Evolutionary conservation across 495 filamentous ascomycete genomes (phyloP).

Genomic region (Friedmanniomyces endolithicus): DNA sequence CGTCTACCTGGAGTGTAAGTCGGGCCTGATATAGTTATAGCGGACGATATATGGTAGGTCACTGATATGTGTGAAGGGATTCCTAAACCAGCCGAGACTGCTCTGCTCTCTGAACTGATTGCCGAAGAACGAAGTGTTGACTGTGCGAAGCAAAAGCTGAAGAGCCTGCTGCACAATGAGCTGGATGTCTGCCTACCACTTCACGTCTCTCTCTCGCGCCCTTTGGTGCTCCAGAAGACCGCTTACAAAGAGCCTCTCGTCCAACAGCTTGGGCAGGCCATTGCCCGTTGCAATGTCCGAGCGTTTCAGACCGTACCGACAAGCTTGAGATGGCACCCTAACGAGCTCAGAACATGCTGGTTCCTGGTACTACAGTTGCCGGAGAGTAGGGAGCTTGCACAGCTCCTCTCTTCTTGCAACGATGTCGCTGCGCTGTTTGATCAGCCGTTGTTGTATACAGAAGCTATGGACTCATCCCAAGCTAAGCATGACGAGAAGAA

Average conservation of each 20-base stretch:
- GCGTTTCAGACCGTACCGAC: constrained; percentile 38
- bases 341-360: constrained; percentile 65
- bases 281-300: constrained; percentile 34
- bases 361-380: constrained; percentile 67
- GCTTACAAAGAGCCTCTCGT: constrained; percentile 53
- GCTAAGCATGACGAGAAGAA: background rate
- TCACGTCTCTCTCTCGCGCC: constrained; percentile 78
- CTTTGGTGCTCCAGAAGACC: constrained; percentile 54
- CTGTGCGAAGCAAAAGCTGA: constrained; percentile 20
- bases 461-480: background rate
- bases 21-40: background rate
- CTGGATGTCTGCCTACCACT: constrained; percentile 69
- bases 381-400: constrained; percentile 44
- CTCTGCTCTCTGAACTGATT: constrained; percentile 10
- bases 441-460: constrained; percentile 61
- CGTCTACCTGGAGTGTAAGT: constrained; percentile 83
- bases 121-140: background rate
- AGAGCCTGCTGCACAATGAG: constrained; percentile 59
- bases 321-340: constrained; percentile 53
- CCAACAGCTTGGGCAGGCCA: constrained; percentile 28
- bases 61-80: constrained; percentile 8
- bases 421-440: constrained; percentile 41
- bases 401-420: constrained; percentile 56
- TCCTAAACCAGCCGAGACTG: constrained; percentile 6
- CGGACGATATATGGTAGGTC: background rate